Conservation (phyloP, 805 yeast genomes). For the Schizosaccharomyces osmophilus region DNA sequence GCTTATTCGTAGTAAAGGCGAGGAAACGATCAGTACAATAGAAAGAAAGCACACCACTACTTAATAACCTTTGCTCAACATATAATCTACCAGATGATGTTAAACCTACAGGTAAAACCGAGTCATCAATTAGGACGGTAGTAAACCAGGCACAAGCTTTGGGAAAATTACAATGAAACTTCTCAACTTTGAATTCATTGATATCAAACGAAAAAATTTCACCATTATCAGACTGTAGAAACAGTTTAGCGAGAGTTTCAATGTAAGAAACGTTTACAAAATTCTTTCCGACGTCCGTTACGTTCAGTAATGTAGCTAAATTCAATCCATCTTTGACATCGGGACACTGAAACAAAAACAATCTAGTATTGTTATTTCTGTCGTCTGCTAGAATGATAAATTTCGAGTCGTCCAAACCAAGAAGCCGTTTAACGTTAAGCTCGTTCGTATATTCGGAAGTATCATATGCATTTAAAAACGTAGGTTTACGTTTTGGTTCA, state of each 20-base stretch:
- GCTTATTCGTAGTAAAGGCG: constrained; percentile 70
- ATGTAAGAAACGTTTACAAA: background rate
- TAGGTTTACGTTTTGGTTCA: background rate
- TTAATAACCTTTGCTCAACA: constrained; percentile 32
- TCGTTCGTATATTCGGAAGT: background rate
- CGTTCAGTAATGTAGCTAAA: no score
- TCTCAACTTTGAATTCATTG: background rate
- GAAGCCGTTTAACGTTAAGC: background rate
- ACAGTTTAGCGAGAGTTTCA: background rate
- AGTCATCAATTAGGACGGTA: background rate
- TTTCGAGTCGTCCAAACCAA: background rate
- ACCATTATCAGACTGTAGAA: background rate
- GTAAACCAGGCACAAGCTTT: background rate
- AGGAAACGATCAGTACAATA: constrained; percentile 46
- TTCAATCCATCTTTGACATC: background rate
- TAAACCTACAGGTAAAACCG: constrained; percentile 40
- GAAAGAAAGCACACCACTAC: constrained; percentile 62
- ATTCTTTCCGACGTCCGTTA: no score
- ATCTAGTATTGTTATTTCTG: constrained; percentile 18
- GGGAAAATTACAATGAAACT: background rate
- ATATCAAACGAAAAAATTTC: background rate
- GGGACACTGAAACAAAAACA: constrained; percentile 19
- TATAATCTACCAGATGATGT: constrained; percentile 52
- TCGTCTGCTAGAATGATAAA: background rate
- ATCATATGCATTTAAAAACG: background rate